Percentiles rank a stretch among this genome's conserved stretches.
Conservation (phyloP, 148 eudicot species). For the Amaranthus palmeri region DNA sequence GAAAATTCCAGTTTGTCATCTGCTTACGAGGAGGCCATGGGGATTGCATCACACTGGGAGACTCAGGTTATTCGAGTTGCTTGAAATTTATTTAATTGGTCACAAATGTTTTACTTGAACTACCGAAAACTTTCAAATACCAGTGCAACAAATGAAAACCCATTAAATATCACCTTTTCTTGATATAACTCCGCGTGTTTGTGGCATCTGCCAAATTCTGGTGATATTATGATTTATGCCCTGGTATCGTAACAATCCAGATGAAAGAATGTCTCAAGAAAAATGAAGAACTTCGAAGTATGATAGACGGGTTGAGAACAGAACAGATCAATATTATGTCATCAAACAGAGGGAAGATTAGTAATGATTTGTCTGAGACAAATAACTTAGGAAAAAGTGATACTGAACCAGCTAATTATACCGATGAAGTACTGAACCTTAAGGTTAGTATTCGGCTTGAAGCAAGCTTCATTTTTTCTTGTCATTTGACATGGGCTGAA, state of each 20-base stretch:
- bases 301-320: constrained; percentile 64
- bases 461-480: background rate
- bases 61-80: constrained; percentile 57
- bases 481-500: background rate
- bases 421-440: constrained; percentile 52
- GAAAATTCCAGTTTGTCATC: constrained; percentile 73
- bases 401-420: constrained; percentile 26
- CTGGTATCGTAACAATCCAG: constrained; percentile 31
- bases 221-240: background rate
- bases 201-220: background rate
- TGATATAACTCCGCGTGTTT: background rate
- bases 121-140: background rate
- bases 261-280: constrained; percentile 85
- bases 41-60: constrained; percentile 69
- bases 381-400: constrained; percentile 30
- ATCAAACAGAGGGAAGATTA: constrained; percentile 25
- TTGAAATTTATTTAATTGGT: background rate
- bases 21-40: constrained; percentile 74
- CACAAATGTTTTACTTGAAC: background rate
- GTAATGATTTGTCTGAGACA: constrained; percentile 20
- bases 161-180: background rate
- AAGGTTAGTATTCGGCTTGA: constrained; percentile 45
- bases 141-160: background rate
- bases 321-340: constrained; percentile 45
- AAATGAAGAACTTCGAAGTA: constrained; percentile 79